These are phyloP conservation scores for Houttuynia cordata DNA, from an alignment of 164 flowering plant species.

Conservation along the genomic window DNA sequence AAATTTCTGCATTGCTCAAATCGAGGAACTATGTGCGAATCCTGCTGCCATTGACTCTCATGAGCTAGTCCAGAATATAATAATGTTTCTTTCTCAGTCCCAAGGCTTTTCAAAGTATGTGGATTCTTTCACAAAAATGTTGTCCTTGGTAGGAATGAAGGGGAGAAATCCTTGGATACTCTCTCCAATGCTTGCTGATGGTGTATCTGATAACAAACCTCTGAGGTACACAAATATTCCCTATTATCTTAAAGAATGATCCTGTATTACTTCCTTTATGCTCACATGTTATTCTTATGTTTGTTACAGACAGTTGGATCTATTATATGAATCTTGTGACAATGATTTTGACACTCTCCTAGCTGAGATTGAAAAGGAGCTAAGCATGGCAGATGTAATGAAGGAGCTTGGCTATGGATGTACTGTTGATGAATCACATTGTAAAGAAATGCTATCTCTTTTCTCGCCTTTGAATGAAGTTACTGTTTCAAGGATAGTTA, in stretches of 20 bases:
- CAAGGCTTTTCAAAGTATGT: constrained; percentile 63
- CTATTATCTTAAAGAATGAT: background rate
- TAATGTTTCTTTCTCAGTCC: constrained; percentile 58
- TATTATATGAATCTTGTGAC: constrained; percentile 30
- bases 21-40: constrained; percentile 46
- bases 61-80: constrained; percentile 63
- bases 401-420: constrained; percentile 90
- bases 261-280: background rate
- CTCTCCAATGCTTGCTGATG: constrained; percentile 55
- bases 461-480: constrained; percentile 63
- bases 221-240: constrained; percentile 31
- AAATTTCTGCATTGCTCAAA: constrained; percentile 61
- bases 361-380: constrained; percentile 82
- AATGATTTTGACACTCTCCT: constrained; percentile 70
- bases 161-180: constrained; percentile 35
- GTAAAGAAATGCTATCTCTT: constrained; percentile 70
- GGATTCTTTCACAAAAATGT: constrained; percentile 64
- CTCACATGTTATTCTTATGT: background rate
- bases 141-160: constrained; percentile 36
- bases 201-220: constrained; percentile 30
- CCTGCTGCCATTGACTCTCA: constrained; percentile 29
- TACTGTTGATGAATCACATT: constrained; percentile 54
- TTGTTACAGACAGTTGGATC: constrained; percentile 47
- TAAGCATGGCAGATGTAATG: constrained; percentile 66
- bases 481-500: constrained; percentile 53